These are phyloP conservation scores for Arabidopsis hybrid DNA, from an alignment of 441 rosid species.

Conservation along the genomic window DNA sequence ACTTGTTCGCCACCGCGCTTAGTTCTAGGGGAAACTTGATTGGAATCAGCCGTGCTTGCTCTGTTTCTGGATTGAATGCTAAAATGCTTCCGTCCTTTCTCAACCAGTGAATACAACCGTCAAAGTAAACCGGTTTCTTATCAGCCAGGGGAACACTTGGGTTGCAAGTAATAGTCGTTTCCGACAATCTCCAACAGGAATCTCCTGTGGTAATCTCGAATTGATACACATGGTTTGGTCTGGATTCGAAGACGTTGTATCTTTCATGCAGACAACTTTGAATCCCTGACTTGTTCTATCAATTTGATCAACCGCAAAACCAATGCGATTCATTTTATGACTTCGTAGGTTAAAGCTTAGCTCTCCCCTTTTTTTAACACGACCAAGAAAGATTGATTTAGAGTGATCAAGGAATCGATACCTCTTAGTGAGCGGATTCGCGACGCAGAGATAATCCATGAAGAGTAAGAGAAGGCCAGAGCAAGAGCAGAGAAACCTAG, in stretches of 20 bases:
- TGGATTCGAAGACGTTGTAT: no score
- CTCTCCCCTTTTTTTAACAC: no score
- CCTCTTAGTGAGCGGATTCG: background rate
- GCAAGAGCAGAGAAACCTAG: background rate
- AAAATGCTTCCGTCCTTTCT: background rate
- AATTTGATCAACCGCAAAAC: background rate
- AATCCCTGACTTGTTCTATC: background rate
- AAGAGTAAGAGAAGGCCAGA: slow-evolving; percentile 11
- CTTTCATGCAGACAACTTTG: background rate
- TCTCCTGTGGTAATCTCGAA: background rate
- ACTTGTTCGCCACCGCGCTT: background rate
- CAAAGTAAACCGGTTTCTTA: background rate
- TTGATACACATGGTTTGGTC: background rate
- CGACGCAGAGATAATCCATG: background rate
- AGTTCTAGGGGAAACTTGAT: background rate
- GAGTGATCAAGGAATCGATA: slow-evolving; percentile 10
- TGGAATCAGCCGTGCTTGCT: background rate
- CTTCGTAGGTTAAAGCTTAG: no score
- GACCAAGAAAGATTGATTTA: background rate
- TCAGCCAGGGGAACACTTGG: background rate
- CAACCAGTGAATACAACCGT: background rate
- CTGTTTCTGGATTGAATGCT: background rate
- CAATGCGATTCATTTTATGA: background rate
- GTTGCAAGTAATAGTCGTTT: background rate
- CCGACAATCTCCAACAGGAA: slow-evolving; percentile 4